Conservation (phyloP, 2,329 filamentous ascomycete genomes). For the Fusarium drepaniforme region DNA sequence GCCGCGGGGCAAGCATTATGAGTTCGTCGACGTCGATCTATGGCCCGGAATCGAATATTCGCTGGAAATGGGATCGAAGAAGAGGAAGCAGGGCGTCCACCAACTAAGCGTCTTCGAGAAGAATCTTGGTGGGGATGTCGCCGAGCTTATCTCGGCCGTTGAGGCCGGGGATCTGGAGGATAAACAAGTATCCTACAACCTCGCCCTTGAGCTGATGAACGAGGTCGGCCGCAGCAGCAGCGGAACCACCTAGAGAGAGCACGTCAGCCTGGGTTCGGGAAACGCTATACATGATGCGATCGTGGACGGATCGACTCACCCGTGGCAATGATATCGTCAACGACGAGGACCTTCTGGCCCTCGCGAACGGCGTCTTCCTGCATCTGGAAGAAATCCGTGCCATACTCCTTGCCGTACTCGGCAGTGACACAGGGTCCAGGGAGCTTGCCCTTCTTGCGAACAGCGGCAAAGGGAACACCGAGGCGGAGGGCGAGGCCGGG, state of each 20-base stretch:
- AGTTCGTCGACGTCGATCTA: slow-evolving; percentile 28
- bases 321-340: slow-evolving; percentile 98
- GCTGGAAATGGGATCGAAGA: slow-evolving; percentile 30
- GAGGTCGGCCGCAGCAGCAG: slow-evolving; percentile 86
- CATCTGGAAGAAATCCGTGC: slow-evolving; percentile 95
- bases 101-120: slow-evolving; percentile 69
- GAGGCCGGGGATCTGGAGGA: slow-evolving; percentile 94
- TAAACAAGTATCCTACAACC: slow-evolving; percentile 92
- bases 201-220: slow-evolving; percentile 87
- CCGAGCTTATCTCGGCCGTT: slow-evolving; percentile 92
- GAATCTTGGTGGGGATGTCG: slow-evolving; percentile 81
- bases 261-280: slow-evolving; percentile 30
- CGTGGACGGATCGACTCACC: slow-evolving; percentile 68
- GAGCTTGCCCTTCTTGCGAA: slow-evolving; percentile 95
- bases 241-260: slow-evolving; percentile 80
- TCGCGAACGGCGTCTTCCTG: slow-evolving; percentile 86
- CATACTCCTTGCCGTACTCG: slow-evolving; percentile 95
- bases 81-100: slow-evolving; percentile 19
- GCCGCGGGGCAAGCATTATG: slow-evolving; percentile 18
- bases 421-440: slow-evolving; percentile 90
- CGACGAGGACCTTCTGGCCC: slow-evolving; percentile 90
- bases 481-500: slow-evolving; percentile 87
- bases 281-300: slow-evolving; percentile 19
- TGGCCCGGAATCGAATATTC: slow-evolving; percentile 26
- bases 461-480: slow-evolving; percentile 89